phyloP scores from a whole-genome alignment of 1,139 yeast genomes.

The Saccharomyces hybrid region DNA sequence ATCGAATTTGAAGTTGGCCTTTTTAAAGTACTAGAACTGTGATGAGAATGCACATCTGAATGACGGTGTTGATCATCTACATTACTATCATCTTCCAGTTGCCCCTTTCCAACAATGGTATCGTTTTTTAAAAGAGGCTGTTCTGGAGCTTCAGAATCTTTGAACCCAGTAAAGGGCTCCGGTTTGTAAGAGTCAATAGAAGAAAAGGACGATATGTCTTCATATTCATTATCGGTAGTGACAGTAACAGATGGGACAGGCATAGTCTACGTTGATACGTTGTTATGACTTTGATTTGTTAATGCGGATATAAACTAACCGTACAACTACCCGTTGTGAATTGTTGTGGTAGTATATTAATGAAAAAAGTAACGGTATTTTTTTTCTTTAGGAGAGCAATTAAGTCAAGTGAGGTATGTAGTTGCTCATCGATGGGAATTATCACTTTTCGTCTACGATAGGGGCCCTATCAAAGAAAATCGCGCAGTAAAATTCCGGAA shows the following conservation, averaged over 20 bases:
- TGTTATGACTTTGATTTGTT: neutral
- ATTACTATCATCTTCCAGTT: neutral
- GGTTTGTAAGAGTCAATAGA: constrained; percentile 25
- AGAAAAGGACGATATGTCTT: constrained; percentile 24
- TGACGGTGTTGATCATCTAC: neutral
- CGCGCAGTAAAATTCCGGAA: neutral
- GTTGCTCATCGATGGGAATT: neutral
- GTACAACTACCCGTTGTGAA: neutral
- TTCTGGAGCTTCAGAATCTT: constrained; percentile 1
- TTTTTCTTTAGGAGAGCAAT: neutral
- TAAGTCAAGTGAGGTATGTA: neutral
- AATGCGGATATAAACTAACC: neutral
- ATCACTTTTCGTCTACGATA: neutral
- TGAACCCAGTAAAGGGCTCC: constrained; percentile 20
- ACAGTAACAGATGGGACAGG: neutral
- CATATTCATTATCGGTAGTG: constrained; percentile 16
- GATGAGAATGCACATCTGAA: constrained; percentile 11
- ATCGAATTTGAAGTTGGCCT: constrained; percentile 15
- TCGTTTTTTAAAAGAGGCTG: neutral
- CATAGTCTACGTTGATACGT: neutral
- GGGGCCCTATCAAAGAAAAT: neutral
- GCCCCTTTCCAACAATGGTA: constrained; percentile 3
- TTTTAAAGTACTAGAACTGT: constrained; percentile 15
- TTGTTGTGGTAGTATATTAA: neutral
- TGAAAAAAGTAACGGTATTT: neutral